Evolutionary conservation across 2,329 filamentous ascomycete genomes (phyloP).

Genomic region (Rutstroemia sp.): DNA sequence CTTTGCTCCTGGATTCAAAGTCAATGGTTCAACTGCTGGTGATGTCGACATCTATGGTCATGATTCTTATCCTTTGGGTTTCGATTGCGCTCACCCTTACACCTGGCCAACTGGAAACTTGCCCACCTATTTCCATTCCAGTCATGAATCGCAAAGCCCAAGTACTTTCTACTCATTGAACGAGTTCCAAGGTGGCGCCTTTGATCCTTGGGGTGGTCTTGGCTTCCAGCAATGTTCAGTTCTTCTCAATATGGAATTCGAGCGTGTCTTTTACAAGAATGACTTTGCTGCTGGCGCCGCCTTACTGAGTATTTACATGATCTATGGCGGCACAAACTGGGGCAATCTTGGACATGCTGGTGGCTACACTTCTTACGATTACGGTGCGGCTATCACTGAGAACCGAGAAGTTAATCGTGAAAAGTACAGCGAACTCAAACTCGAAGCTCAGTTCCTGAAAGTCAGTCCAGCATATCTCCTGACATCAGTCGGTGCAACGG

Average conservation of each 20-base stretch:
- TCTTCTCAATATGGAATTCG: conserved; percentile 65
- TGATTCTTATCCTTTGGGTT: conserved; percentile 39
- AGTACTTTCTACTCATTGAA: conserved; percentile 55
- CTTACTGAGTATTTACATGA: conserved; percentile 72
- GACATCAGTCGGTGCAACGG: conserved; percentile 44
- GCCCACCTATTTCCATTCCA: conserved; percentile 46
- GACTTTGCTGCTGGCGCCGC: conserved; percentile 57
- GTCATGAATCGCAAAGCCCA: conserved; percentile 54
- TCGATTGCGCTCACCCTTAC: conserved; percentile 39
- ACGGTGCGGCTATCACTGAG: conserved; percentile 58
- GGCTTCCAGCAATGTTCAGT: conserved; percentile 61
- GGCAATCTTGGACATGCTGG: conserved; percentile 63
- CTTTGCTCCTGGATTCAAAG: conserved; percentile 25
- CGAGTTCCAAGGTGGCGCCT: conserved; percentile 63
- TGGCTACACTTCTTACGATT: conserved; percentile 53
- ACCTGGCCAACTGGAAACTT: conserved; percentile 51
- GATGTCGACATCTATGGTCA: conserved; percentile 32
- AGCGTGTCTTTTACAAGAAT: conserved; percentile 75
- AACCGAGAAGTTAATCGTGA: conserved; percentile 61
- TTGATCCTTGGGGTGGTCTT: conserved; percentile 67
- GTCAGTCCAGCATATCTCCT: conserved; percentile 64
- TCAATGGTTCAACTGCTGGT: conserved; percentile 24
- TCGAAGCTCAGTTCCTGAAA: conserved; percentile 67
- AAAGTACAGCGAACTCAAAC: conserved; percentile 74
- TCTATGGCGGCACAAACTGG: conserved; percentile 74